These are phyloP conservation scores for Epichloe sp. DNA, from an alignment of 2,329 filamentous ascomycete species.

Conservation along the genomic window DNA sequence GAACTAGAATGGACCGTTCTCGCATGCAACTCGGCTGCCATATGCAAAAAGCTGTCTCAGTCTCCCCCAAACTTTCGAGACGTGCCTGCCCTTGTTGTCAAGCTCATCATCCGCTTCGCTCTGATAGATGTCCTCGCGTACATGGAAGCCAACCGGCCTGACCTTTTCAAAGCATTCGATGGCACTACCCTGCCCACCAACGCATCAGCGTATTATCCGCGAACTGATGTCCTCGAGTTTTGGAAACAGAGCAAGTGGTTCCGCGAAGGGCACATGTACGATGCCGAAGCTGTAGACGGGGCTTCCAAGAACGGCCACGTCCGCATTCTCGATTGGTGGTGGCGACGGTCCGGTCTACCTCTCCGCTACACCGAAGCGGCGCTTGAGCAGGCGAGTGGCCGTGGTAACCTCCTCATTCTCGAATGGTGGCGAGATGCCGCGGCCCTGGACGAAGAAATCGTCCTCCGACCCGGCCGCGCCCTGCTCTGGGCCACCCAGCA, in stretches of 20 bases:
- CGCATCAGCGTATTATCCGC: conserved; percentile 75
- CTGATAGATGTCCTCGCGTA: conserved; percentile 66
- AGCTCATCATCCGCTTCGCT: conserved; percentile 84
- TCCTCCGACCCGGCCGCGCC: conserved; percentile 70
- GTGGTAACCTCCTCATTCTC: conserved; percentile 73
- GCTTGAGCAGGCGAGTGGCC: conserved; percentile 74
- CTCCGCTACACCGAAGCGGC: conserved; percentile 79
- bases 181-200: conserved; percentile 77
- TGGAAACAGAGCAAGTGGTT: conserved; percentile 79
- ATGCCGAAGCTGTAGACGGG: conserved; percentile 70
- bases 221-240: conserved; percentile 75
- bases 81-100: conserved; percentile 69
- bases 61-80: conserved; percentile 60
- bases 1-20: conserved; percentile 79
- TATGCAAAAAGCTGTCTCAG: conserved; percentile 60
- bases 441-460: conserved; percentile 41
- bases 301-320: conserved; percentile 78
- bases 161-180: conserved; percentile 79
- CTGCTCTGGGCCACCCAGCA: conserved; percentile 75
- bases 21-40: conserved; percentile 52
- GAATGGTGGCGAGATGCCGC: conserved; percentile 83
- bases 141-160: conserved; percentile 44
- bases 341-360: conserved; percentile 59
- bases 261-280: conserved; percentile 68
- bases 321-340: conserved; percentile 85